A percentile compares a stretch with the other conserved stretches of the same genome.
Evolutionary conservation across 106 monocot species (phyloP).

Genomic region (Dioscorea zingiberensis): DNA sequence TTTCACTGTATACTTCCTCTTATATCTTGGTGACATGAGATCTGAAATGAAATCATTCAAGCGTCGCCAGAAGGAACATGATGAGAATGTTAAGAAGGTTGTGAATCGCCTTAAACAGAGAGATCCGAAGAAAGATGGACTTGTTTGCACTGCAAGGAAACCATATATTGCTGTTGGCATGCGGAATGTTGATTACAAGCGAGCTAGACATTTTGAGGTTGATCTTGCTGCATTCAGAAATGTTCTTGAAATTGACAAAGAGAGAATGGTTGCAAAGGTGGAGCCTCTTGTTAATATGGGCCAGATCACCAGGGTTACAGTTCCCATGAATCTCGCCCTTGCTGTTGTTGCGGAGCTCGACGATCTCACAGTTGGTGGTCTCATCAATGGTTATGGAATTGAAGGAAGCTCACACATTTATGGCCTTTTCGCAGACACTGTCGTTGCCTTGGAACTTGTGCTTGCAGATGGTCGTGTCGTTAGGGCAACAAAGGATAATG

Average conservation of each 20-base stretch:
- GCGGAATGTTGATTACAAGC: slow-evolving; percentile 55
- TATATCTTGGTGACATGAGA: slow-evolving; percentile 22
- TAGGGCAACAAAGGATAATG: slow-evolving; percentile 56
- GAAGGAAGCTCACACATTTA: slow-evolving; percentile 56
- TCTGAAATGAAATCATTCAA: slow-evolving; percentile 36
- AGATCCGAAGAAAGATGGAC: slow-evolving; percentile 45
- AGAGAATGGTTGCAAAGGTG: slow-evolving; percentile 45
- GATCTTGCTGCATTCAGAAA: slow-evolving; percentile 49
- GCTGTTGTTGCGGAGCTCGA: slow-evolving; percentile 58
- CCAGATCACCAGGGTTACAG: slow-evolving; percentile 40
- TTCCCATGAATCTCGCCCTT: slow-evolving; percentile 51
- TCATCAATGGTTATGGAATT: slow-evolving; percentile 49
- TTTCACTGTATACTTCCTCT: slow-evolving; percentile 23
- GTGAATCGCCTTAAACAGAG: slow-evolving; percentile 40
- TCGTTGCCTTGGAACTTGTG: slow-evolving; percentile 44
- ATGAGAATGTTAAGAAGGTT: slow-evolving; percentile 43
- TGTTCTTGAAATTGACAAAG: slow-evolving; percentile 42
- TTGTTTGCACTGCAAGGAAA: slow-evolving; percentile 50
- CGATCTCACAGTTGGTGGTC: slow-evolving; percentile 46
- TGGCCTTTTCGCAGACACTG: slow-evolving; percentile 51
- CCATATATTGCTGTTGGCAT: slow-evolving; percentile 52
- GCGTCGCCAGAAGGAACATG: slow-evolving; percentile 42
- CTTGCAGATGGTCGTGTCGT: slow-evolving; percentile 46
- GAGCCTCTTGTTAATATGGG: slow-evolving; percentile 59
- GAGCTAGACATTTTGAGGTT: slow-evolving; percentile 47